A percentile compares a stretch with the other conserved stretches of the same genome.
Conservation (phyloP, 1,139 yeast species). For the Hyphopichia fennica region DNA sequence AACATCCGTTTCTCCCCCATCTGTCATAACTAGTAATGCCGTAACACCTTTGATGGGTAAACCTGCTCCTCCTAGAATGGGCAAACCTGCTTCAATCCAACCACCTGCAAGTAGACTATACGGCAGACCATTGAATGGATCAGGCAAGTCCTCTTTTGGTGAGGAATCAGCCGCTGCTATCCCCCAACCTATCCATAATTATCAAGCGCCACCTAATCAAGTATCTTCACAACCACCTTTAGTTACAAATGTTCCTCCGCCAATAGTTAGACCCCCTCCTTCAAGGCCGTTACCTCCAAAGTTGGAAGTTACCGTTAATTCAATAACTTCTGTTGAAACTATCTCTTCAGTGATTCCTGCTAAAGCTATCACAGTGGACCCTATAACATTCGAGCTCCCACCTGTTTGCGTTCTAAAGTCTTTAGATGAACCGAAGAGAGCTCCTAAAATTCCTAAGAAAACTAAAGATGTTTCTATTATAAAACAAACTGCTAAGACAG, state of each 20-base stretch:
- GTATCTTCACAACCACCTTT: constrained; percentile 1
- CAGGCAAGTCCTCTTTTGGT: not conserved
- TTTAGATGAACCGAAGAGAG: constrained; percentile 31
- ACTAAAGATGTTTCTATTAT: constrained; percentile 18
- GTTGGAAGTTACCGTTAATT: constrained; percentile 35
- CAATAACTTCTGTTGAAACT: constrained; percentile 15
- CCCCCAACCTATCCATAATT: not conserved
- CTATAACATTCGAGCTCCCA: constrained; percentile 18
- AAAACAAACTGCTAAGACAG: constrained; percentile 53
- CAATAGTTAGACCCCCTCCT: constrained; percentile 15
- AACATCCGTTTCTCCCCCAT: constrained; percentile 7
- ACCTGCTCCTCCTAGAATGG: constrained; percentile 41
- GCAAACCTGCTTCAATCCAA: constrained; percentile 48
- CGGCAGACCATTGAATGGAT: constrained; percentile 14
- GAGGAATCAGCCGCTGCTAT: not conserved
- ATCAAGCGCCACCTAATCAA: not conserved
- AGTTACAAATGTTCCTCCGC: constrained; percentile 9
- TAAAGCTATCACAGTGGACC: constrained; percentile 27
- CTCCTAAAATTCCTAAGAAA: constrained; percentile 50
- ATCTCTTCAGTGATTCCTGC: constrained; percentile 8
- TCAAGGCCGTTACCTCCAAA: constrained; percentile 40
- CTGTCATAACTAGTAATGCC: constrained; percentile 4
- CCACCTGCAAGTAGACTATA: constrained; percentile 45
- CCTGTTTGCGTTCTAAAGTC: constrained; percentile 37
- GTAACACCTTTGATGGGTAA: constrained; percentile 41